phyloP scores from a whole-genome alignment of 768 basidiomycete genomes.

The Boletus subparvulus region DNA sequence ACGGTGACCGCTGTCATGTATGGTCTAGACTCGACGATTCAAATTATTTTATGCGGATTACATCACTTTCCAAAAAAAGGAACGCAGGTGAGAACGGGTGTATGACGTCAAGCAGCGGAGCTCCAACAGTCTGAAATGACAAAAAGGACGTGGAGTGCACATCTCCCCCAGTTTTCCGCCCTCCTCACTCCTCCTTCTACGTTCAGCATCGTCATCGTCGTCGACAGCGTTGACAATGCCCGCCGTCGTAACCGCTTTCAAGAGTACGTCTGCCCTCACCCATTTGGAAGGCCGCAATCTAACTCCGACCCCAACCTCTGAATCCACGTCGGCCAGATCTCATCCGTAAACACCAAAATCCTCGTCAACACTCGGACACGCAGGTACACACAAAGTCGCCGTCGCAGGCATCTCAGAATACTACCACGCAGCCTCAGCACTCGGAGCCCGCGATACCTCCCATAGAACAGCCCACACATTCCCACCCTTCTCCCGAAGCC shows the following conservation, averaged over 20 bases:
- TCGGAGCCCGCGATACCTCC: slow-evolving; percentile 37
- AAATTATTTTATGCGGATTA: neutral
- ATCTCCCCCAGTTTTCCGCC: slow-evolving; percentile 5
- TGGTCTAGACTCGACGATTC: neutral
- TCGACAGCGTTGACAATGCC: slow-evolving; percentile 47
- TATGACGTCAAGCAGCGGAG: slow-evolving; percentile 38
- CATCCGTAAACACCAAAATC: slow-evolving; percentile 73
- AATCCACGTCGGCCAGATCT: slow-evolving; percentile 51
- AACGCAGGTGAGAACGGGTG: neutral
- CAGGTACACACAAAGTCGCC: slow-evolving; percentile 22
- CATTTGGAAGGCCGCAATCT: slow-evolving; percentile 7
- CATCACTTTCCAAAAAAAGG: slow-evolving; percentile 10
- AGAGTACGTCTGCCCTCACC: slow-evolving; percentile 53
- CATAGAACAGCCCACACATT: slow-evolving; percentile 37
- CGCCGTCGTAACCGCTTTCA: slow-evolving; percentile 82
- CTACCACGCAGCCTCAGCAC: slow-evolving; percentile 36
- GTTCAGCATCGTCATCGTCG: neutral
- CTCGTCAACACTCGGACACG: slow-evolving; percentile 40
- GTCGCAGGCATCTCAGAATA: slow-evolving; percentile 22
- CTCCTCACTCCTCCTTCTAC: neutral
- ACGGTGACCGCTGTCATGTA: too few relatives aligned
- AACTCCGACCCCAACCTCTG: slow-evolving; percentile 21
- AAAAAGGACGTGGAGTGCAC: slow-evolving; percentile 30
- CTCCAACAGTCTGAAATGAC: slow-evolving; percentile 30
- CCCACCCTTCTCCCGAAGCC: slow-evolving; percentile 22